These are phyloP conservation scores for Meredithiella fracta DNA, from an alignment of 2,329 filamentous ascomycete species.

Conservation along the genomic window DNA sequence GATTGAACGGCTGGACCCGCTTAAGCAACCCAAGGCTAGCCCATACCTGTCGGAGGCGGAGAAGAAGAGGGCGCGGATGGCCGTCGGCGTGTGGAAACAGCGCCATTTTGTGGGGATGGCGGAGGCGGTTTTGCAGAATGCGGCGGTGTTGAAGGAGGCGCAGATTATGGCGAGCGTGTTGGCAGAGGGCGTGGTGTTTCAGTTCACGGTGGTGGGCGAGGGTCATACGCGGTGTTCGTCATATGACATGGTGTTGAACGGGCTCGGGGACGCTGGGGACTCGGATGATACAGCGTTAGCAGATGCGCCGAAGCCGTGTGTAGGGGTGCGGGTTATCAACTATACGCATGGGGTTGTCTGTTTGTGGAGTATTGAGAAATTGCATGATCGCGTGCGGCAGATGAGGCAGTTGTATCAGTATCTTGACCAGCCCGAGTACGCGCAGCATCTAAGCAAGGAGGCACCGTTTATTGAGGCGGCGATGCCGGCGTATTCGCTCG, in stretches of 20 bases:
- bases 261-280: constrained; percentile 72
- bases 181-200: constrained; percentile 82
- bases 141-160: constrained; percentile 77
- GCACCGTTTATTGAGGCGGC: constrained; percentile 86
- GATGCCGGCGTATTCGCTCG: constrained; percentile 79
- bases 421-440: constrained; percentile 84
- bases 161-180: constrained; percentile 97
- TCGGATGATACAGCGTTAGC: constrained; percentile 65
- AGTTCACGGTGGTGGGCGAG: constrained; percentile 79
- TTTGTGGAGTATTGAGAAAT: constrained; percentile 87
- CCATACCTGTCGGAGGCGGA: constrained; percentile 56
- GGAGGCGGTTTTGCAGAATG: constrained; percentile 76
- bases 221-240: constrained; percentile 83
- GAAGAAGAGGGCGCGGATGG: constrained; percentile 48
- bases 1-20: constrained; percentile 56
- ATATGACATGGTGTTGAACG: constrained; percentile 91
- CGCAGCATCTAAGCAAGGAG: constrained; percentile 78
- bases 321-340: constrained; percentile 79
- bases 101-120: constrained; percentile 88
- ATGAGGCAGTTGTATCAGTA: constrained; percentile 98
- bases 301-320: constrained; percentile 69
- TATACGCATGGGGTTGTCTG: constrained; percentile 75
- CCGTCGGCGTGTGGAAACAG: constrained; percentile 60
- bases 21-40: constrained; percentile 43
- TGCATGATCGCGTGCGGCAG: constrained; percentile 67